phyloP scores from a whole-genome alignment of 495 filamentous ascomycete species.

The Darksidea phi region DNA sequence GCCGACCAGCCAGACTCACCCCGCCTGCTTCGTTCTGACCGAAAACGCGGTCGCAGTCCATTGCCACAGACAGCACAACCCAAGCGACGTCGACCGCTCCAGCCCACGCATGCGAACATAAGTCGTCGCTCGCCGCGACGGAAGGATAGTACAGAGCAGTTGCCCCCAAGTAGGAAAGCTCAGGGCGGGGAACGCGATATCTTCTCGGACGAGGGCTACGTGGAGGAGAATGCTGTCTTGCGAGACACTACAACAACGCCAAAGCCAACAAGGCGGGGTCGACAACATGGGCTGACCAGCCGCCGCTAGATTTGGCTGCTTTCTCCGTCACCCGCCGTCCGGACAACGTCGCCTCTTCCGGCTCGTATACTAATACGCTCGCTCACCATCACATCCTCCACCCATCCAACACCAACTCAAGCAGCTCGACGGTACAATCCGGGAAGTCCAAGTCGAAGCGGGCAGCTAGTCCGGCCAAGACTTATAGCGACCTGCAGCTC shows the following conservation, averaged over 20 bases:
- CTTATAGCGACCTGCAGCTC: constrained; percentile 21
- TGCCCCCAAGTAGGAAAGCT: too few relatives aligned
- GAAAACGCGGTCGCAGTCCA: too few relatives aligned
- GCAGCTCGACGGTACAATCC: constrained; percentile 14
- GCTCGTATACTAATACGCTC: not conserved
- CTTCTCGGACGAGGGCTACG: not conserved
- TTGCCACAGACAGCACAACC: too few relatives aligned
- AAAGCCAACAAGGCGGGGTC: not conserved
- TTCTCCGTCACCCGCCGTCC: not conserved
- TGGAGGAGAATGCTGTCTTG: constrained; percentile 2
- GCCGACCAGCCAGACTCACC: too few relatives aligned
- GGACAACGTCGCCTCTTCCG: not conserved
- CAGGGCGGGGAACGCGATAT: not conserved
- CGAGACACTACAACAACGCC: not conserved
- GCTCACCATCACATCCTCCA: not conserved
- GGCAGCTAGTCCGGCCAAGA: constrained; percentile 20
- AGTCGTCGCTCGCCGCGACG: not conserved
- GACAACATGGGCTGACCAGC: not conserved
- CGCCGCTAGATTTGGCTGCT: not conserved
- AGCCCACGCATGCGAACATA: too few relatives aligned
- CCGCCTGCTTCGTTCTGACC: too few relatives aligned
- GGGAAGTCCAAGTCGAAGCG: constrained; percentile 25
- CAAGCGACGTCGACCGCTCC: too few relatives aligned
- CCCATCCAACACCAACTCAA: not conserved
- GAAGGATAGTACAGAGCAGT: not conserved